Conservation (phyloP, 305 asterid genomes). For the Stenogyne calaminthoides region DNA sequence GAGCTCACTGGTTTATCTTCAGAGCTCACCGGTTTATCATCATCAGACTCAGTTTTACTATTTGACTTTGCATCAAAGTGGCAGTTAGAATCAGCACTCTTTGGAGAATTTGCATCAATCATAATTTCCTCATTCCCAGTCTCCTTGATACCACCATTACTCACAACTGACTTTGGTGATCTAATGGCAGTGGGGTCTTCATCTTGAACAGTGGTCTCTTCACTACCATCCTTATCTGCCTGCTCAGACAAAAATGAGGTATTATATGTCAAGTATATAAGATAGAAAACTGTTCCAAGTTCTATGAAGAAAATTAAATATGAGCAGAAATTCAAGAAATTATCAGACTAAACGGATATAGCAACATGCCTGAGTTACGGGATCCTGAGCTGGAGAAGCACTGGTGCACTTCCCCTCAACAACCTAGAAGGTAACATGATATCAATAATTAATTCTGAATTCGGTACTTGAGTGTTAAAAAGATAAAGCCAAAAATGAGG, state of each 20-base stretch:
- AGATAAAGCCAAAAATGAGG: background rate
- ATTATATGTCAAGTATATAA: constrained; percentile 21
- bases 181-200: constrained; percentile 35
- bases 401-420: constrained; percentile 32
- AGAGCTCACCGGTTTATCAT: too few relatives aligned
- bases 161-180: constrained; percentile 49
- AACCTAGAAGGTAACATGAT: constrained; percentile 25
- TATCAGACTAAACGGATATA: constrained; percentile 1
- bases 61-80: constrained; percentile 39
- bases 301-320: constrained; percentile 7
- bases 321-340: constrained; percentile 15
- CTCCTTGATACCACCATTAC: constrained; percentile 46
- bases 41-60: constrained; percentile 43
- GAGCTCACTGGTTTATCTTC: constrained; percentile 35
- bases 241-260: constrained; percentile 41
- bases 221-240: constrained; percentile 47
- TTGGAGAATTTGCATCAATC: constrained; percentile 41
- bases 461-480: constrained; percentile 6
- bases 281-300: constrained; percentile 13
- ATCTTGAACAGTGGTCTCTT: constrained; percentile 41
- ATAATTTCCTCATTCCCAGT: constrained; percentile 38
- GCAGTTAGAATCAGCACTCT: constrained; percentile 37
- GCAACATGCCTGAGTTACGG: constrained; percentile 35
- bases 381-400: constrained; percentile 38
- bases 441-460: constrained; percentile 11